Evolutionary conservation across 1,284 basidiomycete genomes (phyloP).

Genomic region (Moniliella sp.): DNA sequence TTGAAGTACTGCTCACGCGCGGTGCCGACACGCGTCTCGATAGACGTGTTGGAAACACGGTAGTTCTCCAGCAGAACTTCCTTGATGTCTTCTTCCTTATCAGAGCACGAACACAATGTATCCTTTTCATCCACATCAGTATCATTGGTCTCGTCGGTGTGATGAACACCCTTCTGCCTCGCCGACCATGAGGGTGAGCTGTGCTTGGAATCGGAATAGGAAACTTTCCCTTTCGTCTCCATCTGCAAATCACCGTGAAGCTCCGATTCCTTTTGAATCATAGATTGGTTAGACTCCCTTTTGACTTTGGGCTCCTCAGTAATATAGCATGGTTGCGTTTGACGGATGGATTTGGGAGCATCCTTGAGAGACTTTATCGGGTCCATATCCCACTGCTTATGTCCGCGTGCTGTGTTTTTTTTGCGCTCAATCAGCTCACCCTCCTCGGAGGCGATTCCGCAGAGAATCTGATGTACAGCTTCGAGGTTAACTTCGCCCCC

Average conservation of each 20-base stretch:
- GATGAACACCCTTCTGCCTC: constrained; percentile 3
- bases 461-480: constrained; percentile 76
- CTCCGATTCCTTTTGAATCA: no score
- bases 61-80: no score
- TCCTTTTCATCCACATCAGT: constrained; percentile 5
- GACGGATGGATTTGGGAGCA: constrained; percentile 2
- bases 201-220: constrained; percentile 4
- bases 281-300: no score
- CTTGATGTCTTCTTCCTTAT: no score
- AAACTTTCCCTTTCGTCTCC: no score
- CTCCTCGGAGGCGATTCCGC: constrained; percentile 72
- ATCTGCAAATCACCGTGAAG: no score
- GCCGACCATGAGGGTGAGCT: constrained; percentile 2
- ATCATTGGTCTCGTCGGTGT: neutral
- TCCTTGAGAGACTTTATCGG: neutral
- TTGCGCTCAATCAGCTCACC: constrained; percentile 82
- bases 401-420: constrained; percentile 74
- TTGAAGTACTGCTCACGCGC: constrained; percentile 86
- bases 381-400: constrained; percentile 53
- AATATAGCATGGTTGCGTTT: no score
- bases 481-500: constrained; percentile 68
- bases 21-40: no score
- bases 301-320: no score
- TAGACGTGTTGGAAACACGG: no score
- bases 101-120: constrained; percentile 37